phyloP scores from a whole-genome alignment of 1,284 basidiomycete species.

The Hymenochaete sp. region DNA sequence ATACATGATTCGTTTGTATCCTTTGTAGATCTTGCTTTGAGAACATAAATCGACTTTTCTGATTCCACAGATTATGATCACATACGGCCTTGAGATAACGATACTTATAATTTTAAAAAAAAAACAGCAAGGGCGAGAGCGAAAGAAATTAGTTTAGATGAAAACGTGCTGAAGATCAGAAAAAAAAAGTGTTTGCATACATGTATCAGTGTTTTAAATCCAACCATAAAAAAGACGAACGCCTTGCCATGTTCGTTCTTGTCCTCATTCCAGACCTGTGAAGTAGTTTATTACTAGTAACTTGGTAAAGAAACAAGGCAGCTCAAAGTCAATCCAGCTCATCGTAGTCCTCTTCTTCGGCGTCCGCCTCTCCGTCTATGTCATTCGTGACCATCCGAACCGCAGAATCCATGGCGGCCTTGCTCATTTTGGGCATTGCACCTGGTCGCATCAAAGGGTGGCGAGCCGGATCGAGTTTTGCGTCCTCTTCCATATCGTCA shows the following conservation, averaged over 20 bases:
- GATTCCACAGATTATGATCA: not conserved
- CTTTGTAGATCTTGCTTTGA: no score
- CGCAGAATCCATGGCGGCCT: conserved; percentile 54
- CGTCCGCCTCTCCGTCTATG: conserved; percentile 26
- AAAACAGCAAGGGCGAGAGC: no score
- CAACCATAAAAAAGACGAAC: no score
- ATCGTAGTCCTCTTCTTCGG: conserved; percentile 31
- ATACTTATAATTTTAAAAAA: not conserved
- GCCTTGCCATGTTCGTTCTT: not conserved
- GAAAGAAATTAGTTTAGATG: no score
- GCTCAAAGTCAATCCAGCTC: conserved; percentile 34
- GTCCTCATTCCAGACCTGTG: not conserved
- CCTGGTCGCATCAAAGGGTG: conserved; percentile 60
- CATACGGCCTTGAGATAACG: not conserved
- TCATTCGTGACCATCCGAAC: conserved; percentile 51
- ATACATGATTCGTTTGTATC: no score
- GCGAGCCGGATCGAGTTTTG: conserved; percentile 40
- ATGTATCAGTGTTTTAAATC: no score
- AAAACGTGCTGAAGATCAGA: no score
- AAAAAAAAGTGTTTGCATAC: not conserved
- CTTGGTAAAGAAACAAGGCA: no score
- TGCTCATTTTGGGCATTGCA: conserved; percentile 59
- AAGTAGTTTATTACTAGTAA: no score
- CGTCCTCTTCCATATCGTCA: conserved; percentile 22
- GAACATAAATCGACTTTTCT: not conserved